A percentile compares a stretch with the other conserved stretches of the same genome.
These are phyloP conservation scores for Plasmopara viticola DNA, from an alignment of 352 stramenopile species.

Conservation along the genomic window DNA sequence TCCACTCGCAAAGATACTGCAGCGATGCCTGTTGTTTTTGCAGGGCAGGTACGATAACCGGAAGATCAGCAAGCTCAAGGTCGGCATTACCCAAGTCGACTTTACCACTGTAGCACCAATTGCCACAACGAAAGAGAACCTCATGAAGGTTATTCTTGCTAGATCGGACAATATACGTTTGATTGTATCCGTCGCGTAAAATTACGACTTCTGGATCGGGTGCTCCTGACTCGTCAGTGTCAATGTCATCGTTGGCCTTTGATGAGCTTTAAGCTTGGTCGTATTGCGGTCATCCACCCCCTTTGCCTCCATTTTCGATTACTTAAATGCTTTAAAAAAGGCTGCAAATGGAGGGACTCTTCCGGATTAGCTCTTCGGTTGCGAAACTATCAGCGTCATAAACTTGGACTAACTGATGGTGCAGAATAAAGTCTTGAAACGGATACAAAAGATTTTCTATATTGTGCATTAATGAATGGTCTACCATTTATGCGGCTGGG, in stretches of 20 bases:
- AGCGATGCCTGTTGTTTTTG: conserved; percentile 91
- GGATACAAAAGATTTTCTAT: conserved; percentile 18
- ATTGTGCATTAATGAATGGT: conserved; percentile 5
- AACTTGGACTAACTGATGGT: neutral
- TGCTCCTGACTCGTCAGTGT: conserved; percentile 38
- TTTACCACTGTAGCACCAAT: conserved; percentile 92
- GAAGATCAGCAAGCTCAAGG: conserved; percentile 85
- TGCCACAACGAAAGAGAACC: conserved; percentile 92
- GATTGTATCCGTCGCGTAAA: conserved; percentile 87
- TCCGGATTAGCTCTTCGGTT: conserved; percentile 20
- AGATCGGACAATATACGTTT: conserved; percentile 87
- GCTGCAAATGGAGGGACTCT: conserved; percentile 6
- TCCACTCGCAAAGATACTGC: conserved; percentile 90
- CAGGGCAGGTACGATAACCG: conserved; percentile 85
- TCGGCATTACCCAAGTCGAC: conserved; percentile 78
- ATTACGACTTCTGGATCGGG: conserved; percentile 62
- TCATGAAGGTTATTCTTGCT: conserved; percentile 69
- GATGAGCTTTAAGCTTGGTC: conserved; percentile 14
- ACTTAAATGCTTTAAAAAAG: conserved; percentile 12
- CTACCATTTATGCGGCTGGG: conserved; percentile 63
- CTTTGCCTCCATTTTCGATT: conserved; percentile 59
- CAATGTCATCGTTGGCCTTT: conserved; percentile 27
- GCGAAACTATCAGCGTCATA: conserved; percentile 24
- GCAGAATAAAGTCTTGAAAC: conserved; percentile 8
- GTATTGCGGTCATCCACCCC: conserved; percentile 12